A percentile compares a stretch with the other conserved stretches of the same genome.
Evolutionary conservation across 2,329 filamentous ascomycete species (phyloP).

Genomic region (Ceratocystis cacaofunesta): DNA sequence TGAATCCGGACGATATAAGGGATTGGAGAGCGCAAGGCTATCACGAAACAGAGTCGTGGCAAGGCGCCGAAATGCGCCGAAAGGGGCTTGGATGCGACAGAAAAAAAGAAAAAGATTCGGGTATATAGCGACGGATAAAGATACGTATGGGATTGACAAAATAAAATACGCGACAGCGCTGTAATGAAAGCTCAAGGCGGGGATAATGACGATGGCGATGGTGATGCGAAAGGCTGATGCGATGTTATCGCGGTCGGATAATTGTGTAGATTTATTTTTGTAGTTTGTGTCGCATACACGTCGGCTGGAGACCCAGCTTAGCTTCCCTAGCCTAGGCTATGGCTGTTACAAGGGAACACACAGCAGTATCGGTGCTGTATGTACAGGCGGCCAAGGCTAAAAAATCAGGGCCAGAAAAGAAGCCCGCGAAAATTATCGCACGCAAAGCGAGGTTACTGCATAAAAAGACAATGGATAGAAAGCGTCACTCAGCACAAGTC

Average conservation of each 20-base stretch:
- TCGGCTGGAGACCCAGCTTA: background rate
- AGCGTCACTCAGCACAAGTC: background rate
- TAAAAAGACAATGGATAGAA: background rate
- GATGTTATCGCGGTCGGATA: background rate
- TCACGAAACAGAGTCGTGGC: constrained; percentile 4
- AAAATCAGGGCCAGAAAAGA: background rate
- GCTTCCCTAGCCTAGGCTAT: background rate
- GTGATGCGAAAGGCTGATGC: background rate
- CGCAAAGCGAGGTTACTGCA: background rate
- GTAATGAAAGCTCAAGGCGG: background rate
- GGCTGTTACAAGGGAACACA: background rate
- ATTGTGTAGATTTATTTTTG: background rate
- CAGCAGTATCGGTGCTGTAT: background rate
- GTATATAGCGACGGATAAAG: background rate
- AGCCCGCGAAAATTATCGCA: background rate
- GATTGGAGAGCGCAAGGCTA: background rate
- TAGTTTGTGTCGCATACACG: constrained; percentile 10
- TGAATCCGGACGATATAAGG: background rate
- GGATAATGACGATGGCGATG: no score
- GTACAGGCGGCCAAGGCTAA: constrained; percentile 3
- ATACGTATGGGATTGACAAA: background rate
- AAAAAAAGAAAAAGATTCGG: background rate
- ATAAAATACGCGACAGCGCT: background rate
- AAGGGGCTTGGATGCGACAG: constrained; percentile 12
- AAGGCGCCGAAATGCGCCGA: constrained; percentile 15